Conservation (phyloP, 371 early-diverging fungal species). For the Apophysomyces trapeziformis region DNA sequence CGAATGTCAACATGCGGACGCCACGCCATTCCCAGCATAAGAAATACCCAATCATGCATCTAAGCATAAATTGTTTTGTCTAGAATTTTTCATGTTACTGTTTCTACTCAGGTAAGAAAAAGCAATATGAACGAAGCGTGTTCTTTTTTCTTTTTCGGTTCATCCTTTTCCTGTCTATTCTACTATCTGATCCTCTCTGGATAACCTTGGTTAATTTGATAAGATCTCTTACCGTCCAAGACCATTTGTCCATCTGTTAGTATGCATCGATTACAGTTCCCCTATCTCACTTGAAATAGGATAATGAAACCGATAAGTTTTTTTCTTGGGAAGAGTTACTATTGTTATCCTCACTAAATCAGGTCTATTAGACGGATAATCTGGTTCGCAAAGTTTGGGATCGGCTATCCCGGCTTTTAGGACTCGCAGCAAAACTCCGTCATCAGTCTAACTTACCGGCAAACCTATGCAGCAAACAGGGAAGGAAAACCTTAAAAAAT, state of each 20-base stretch:
- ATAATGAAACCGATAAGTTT: no score
- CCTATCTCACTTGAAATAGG: no score
- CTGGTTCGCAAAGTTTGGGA: neutral
- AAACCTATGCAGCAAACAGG: no score
- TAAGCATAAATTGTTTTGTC: neutral
- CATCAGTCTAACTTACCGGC: neutral
- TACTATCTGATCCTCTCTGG: no score
- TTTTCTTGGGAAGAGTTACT: neutral
- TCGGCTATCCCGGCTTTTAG: slow-evolving; percentile 9
- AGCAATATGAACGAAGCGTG: neutral
- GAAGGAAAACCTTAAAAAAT: no score
- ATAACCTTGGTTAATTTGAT: no score
- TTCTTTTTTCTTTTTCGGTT: neutral
- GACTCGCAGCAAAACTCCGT: slow-evolving; percentile 1
- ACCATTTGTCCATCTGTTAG: no score
- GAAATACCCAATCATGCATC: slow-evolving; percentile 2
- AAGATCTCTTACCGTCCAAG: no score
- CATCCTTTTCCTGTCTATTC: neutral
- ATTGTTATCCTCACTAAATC: slow-evolving; percentile 1
- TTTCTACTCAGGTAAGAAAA: neutral
- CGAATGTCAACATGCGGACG: slow-evolving; percentile 12
- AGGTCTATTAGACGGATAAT: neutral
- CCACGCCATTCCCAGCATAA: slow-evolving; percentile 12
- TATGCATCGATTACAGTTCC: no score
- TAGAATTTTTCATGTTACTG: neutral